phyloP scores from a whole-genome alignment of 768 basidiomycete genomes.

The Hemileccinum rubropunctum region DNA sequence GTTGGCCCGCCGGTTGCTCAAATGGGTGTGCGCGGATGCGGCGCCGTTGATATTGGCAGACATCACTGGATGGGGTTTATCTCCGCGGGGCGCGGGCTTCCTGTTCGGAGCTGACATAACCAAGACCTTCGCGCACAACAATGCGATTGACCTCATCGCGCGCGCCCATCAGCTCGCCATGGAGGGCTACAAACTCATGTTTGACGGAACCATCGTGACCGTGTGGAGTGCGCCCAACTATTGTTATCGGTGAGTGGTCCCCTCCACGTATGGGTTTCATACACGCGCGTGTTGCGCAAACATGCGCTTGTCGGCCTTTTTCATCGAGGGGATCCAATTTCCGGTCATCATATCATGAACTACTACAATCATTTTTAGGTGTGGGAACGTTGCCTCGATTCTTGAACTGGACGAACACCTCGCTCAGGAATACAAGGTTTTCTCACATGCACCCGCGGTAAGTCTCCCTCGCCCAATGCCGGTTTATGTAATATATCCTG shows the following conservation, averaged over 20 bases:
- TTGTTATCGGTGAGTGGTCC: conserved; percentile 78
- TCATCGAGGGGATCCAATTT: conserved; percentile 22
- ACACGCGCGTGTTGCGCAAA: conserved; percentile 7
- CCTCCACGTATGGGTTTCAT: conserved; percentile 3
- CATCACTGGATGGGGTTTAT: conserved; percentile 92
- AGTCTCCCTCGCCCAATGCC: conserved; percentile 25
- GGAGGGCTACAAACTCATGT: conserved; percentile 98
- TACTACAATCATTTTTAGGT: conserved; percentile 44
- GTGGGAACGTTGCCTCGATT: conserved; percentile 95
- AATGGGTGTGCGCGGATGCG: too few relatives aligned
- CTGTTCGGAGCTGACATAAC: conserved; percentile 93
- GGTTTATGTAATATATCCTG: conserved; percentile 15
- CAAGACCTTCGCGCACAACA: conserved; percentile 84
- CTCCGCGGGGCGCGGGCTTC: conserved; percentile 96
- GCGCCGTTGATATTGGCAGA: conserved; percentile 41
- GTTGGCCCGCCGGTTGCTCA: too few relatives aligned
- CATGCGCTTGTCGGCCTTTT: conserved; percentile 14
- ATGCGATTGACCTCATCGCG: conserved; percentile 92
- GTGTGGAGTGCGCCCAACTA: conserved; percentile 99
- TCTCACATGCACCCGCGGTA: conserved; percentile 85
- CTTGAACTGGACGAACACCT: conserved; percentile 92
- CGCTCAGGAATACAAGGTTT: conserved; percentile 94
- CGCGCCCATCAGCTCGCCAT: conserved; percentile 97
- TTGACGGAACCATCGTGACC: conserved; percentile 91
- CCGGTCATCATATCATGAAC: conserved; percentile 15